Evolutionary conservation across 2,329 filamentous ascomycete genomes (phyloP).

Genomic region (Penicillium sp.): DNA sequence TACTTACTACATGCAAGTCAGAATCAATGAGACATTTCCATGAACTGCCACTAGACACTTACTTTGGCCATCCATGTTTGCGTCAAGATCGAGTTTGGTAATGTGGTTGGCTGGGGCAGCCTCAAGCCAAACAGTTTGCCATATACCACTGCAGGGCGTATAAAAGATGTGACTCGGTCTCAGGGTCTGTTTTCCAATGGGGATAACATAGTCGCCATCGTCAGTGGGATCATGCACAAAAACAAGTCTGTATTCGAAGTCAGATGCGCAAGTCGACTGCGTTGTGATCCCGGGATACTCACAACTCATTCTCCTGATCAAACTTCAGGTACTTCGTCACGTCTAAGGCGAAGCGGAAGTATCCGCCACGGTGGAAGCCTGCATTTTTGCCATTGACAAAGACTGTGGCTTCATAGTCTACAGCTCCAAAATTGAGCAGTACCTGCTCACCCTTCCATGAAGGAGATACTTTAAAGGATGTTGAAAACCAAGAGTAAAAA

Average conservation of each 20-base stretch:
- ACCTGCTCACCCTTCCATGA: slow-evolving; percentile 44
- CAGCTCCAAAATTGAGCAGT: slow-evolving; percentile 51
- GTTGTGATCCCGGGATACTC: slow-evolving; percentile 17
- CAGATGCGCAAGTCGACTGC: background rate
- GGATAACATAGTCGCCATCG: slow-evolving; percentile 53
- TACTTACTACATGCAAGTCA: slow-evolving; percentile 48
- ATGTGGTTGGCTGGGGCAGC: slow-evolving; percentile 59
- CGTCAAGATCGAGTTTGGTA: slow-evolving; percentile 58
- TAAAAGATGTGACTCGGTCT: slow-evolving; percentile 62
- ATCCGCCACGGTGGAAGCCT: slow-evolving; percentile 59
- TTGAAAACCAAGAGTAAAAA: slow-evolving; percentile 50
- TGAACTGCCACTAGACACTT: slow-evolving; percentile 18
- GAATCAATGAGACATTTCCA: background rate
- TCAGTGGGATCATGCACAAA: slow-evolving; percentile 69
- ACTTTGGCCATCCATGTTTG: slow-evolving; percentile 56
- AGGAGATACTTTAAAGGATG: slow-evolving; percentile 48
- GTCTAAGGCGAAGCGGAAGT: slow-evolving; percentile 61
- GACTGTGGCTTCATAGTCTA: slow-evolving; percentile 54
- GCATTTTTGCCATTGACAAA: slow-evolving; percentile 57
- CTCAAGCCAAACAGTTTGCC: slow-evolving; percentile 71
- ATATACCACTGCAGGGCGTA: slow-evolving; percentile 69
- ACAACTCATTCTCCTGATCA: slow-evolving; percentile 56
- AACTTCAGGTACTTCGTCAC: slow-evolving; percentile 48
- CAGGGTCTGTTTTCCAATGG: slow-evolving; percentile 64
- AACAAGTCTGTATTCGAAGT: slow-evolving; percentile 49